Evolutionary conservation across 2,329 filamentous ascomycete species (phyloP), one percentile per base, ranked within the genome.

Genomic region (Stylonectria norvegica): DNA sequence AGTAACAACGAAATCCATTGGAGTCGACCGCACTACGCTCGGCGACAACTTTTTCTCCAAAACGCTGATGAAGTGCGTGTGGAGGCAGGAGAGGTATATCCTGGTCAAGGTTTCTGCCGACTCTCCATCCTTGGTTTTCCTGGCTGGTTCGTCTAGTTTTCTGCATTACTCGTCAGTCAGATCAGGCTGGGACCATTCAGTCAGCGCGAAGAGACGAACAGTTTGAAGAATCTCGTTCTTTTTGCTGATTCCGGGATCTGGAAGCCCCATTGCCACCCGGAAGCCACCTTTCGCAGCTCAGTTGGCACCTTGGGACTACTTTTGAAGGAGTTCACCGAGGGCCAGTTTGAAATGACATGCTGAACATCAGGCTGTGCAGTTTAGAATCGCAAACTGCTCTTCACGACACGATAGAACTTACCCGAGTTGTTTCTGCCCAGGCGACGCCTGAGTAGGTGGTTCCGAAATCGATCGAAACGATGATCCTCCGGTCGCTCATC

Each of bases 361-460:
- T 66, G 63, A 30, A 66, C 59, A 48, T 72, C 66, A 10, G 66
- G 62, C 41, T 66, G 44, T 28, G 48, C 4, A 29, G 34, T 25
- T 64, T 40, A 63, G 57, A 41, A 29, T 31, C 35, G 40, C n/a
- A n/a, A n/a, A n/a, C n/a, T 27, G 31, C 25, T 42, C 30, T 15
- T 23, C 3, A 34, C 22, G 32, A 22, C 28, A 14, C 16, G 22
- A 30, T 30, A 30, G 16, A 16, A 49, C 62, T 58, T 60, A 64
- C 64, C 25, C 58, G 57, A 34, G 50, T 61, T 33, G 69, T 69
- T 43, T 72, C 65, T 29, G 68, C 69, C 70, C 72, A 78, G 20
- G 72, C 71, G n/a, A 77, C 63, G 20, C 73, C 74, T 11, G 73
- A 75, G 53, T 72, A 78, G 4, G 75, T 79, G 10, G 75, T 78